Conservation (phyloP, 2,329 filamentous ascomycete genomes). For the Alternaria dauci region DNA sequence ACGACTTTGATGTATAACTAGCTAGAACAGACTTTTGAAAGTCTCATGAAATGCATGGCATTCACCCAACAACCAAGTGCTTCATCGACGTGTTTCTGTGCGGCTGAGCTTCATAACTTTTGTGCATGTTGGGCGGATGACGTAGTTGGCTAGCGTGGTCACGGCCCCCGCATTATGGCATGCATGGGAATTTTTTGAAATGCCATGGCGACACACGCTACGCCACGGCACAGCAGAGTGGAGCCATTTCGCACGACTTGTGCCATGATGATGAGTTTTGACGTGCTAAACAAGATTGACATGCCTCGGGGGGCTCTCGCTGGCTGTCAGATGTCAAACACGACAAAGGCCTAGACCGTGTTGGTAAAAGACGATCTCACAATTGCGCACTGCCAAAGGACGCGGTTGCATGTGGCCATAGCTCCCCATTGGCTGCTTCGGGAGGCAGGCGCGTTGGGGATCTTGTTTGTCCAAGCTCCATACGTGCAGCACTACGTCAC, state of each 20-base stretch:
- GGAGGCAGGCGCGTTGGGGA: conserved; percentile 28
- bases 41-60: neutral
- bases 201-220: conserved; percentile 31
- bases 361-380: conserved; percentile 28
- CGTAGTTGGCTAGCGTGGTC: conserved; percentile 19
- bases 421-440: conserved; percentile 33
- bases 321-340: conserved; percentile 5
- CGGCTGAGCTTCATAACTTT: conserved; percentile 22
- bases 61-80: neutral
- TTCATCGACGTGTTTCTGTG: neutral
- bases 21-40: neutral
- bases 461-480: conserved; percentile 29
- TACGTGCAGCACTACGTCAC: conserved; percentile 46
- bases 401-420: conserved; percentile 23
- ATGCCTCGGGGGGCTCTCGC: conserved; percentile 1
- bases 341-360: conserved; percentile 12
- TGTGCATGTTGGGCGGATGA: conserved; percentile 26
- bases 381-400: conserved; percentile 29
- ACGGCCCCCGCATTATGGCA: conserved; percentile 11
- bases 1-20: conserved; percentile 11
- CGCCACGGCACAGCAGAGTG: neutral
- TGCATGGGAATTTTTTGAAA: conserved; percentile 39
- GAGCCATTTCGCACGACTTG: neutral
- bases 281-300: neutral
- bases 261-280: neutral